Evolutionary conservation across 2,329 filamentous ascomycete species (phyloP), one percentile per base, ranked within the genome.

Genomic region (Aspergillus novofumigatus): DNA sequence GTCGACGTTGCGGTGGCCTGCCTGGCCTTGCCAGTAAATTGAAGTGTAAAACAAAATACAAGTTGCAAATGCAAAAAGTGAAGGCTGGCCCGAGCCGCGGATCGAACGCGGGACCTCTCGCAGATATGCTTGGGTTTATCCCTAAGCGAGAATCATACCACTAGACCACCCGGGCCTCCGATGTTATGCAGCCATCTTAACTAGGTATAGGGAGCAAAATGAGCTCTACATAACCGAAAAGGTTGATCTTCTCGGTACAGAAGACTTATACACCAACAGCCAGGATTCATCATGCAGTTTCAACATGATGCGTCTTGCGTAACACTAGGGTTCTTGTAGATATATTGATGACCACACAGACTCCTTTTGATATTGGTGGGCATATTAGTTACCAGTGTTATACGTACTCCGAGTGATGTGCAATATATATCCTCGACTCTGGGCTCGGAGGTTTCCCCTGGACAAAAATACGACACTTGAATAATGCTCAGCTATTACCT

Each of bases 81-180:
- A 55, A 53, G 45, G 51, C 28, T 41, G 54, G 57, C 53, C 53
- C 59, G 54, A 57, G 57, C 57, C 59, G 59, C 59, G 59, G 59
- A 60, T 60, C 58, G 58, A 60, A 55, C 53, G 58, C 58, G 58
- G 57, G 59, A 61, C 54, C 59, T 59, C 57, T 61, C 59, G 59
- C 57, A 61, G 54, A 59, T 58, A 48, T 55, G 53, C 53, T 55
- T 55, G 53, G 53, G 53, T 55, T 35, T 38, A 21, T 48, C 53
- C 52, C 59, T 59, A 59, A 55, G 59, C 57, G 54, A 61, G 52
- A 59, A 60, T 58, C 55, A 60, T 58, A 60, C 58, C 58, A 60
- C 58, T 60, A 58, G 59, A 60, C 59, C 59, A 60, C 59, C 59
- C 59, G 59, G 59, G 59, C 59, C 28, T 17, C 42, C 17, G 23